Evolutionary conservation across 1,139 yeast species (phyloP).

Genomic region (Hansenula sp.): DNA sequence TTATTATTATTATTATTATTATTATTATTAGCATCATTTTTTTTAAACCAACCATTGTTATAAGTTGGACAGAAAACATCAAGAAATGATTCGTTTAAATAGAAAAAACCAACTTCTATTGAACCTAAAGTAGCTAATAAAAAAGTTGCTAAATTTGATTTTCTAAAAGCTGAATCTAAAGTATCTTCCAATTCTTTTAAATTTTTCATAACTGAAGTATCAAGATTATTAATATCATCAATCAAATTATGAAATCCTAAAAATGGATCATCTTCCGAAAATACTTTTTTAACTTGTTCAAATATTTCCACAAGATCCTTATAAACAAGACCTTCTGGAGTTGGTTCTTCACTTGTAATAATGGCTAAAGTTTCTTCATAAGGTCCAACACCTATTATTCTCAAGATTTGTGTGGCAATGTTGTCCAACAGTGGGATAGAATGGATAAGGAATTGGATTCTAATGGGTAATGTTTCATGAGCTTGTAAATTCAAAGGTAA

Average conservation of each 20-base stretch:
- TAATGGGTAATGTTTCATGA: constrained; percentile 52
- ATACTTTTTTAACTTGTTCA: constrained; percentile 64
- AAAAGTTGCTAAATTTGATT: constrained; percentile 85
- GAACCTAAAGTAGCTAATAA: constrained; percentile 81
- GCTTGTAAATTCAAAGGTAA: constrained; percentile 55
- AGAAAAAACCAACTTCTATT: constrained; percentile 82
- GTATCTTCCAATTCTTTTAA: constrained; percentile 18
- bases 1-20: constrained; percentile 6
- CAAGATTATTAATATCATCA: constrained; percentile 2
- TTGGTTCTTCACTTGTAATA: constrained; percentile 69
- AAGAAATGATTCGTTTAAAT: constrained; percentile 76
- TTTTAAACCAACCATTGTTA: constrained; percentile 17
- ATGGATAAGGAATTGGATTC: constrained; percentile 58
- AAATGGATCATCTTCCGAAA: constrained; percentile 65
- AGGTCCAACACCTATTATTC: constrained; percentile 65
- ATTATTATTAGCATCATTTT: constrained; percentile 4
- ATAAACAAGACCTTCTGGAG: constrained; percentile 60
- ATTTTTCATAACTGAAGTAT: constrained; percentile 7
- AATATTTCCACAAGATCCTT: constrained; percentile 69
- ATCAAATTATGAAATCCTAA: constrained; percentile 50
- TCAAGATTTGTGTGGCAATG: constrained; percentile 66
- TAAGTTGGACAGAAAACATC: constrained; percentile 75
- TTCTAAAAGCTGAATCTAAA: constrained; percentile 62
- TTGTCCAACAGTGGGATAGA: constrained; percentile 73
- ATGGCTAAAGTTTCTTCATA: constrained; percentile 71